Base-by-base conservation (phyloP, 83 land plant species). In the Diphasiastrum complanatum region DNA sequence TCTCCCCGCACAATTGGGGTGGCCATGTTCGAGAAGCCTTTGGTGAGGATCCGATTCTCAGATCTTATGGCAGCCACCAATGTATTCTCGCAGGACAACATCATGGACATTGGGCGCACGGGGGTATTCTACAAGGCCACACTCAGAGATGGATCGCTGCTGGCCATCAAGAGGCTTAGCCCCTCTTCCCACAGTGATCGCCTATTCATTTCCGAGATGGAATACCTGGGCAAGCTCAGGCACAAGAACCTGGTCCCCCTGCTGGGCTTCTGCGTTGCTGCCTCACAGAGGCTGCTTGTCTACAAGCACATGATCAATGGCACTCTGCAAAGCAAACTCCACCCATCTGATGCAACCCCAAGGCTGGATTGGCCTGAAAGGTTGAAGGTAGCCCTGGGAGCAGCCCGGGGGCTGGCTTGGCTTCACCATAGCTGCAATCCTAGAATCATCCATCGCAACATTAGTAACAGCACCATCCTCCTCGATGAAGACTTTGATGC, bases 51-150 rank as follows among this genome's bases (percentile, higher is more conserved):
- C 25, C 43, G 59, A 45, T 26, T 76, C 22, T 50, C 51, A 10
- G 71, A 72, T 31, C 71, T 76, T 12, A 47, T 66, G 66, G 77
- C 53, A 1, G 79, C 79, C 37, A 71, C 76, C 8, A n/a, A 38
- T 19, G 45, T 43, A 24, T 76, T 76, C 19, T 53, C 78, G 31
- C 41, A 65, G 49, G 70, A 66, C 4, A 61, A 60, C 12, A 30
- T 72, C 18, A 66, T 76, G 1, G 63, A 30, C 22, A 26, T 37
- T 0, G 65, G 66, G 0, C 36, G 71, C 1, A 65, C 72, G 0
- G 78, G 79, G 0, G 48, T 41, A 0, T 10, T 65, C 19, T 76
- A 65, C 72, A 59, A 61, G 45, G 79, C 62, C 24, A 41, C 22
- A 1, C 56, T 76, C n/a, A 51, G 14, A 3, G 79, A 76, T 14